Percentiles rank a stretch among this genome's conserved stretches.
Conservation (phyloP, 768 basidiomycete genomes). For the Clitopilus passeckerianus region DNA sequence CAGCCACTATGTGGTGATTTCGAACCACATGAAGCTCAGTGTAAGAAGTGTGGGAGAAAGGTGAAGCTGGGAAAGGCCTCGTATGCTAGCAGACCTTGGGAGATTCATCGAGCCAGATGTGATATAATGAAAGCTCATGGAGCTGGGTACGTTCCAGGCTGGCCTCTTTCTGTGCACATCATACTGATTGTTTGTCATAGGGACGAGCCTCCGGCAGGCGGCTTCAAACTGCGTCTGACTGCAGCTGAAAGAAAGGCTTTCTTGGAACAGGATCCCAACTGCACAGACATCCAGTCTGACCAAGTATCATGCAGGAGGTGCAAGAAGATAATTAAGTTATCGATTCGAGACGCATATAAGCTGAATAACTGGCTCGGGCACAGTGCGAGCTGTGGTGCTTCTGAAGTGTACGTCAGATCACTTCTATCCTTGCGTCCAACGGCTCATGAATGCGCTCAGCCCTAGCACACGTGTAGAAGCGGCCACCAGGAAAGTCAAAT, state of each 20-base stretch:
- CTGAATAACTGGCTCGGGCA: conserved; percentile 53
- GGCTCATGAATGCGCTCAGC: conserved; percentile 17
- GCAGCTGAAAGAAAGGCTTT: conserved; percentile 44
- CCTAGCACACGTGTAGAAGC: conserved; percentile 57
- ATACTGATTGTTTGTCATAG: too few relatives aligned
- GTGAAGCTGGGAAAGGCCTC: conserved; percentile 52
- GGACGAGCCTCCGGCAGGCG: not conserved
- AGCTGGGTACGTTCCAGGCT: conserved; percentile 15
- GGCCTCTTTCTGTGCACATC: too few relatives aligned
- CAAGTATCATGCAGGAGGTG: conserved; percentile 58
- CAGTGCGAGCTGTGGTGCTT: conserved; percentile 38
- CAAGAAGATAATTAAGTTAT: conserved; percentile 57
- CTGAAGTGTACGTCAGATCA: conserved; percentile 27
- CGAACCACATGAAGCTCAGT: conserved; percentile 55
- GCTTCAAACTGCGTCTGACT: conserved; percentile 11
- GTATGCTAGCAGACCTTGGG: conserved; percentile 60
- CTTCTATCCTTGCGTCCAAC: not conserved
- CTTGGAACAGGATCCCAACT: conserved; percentile 50
- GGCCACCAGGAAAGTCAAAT: conserved; percentile 53
- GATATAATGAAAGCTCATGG: conserved; percentile 32
- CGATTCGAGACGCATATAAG: conserved; percentile 34
- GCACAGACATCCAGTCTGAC: conserved; percentile 43
- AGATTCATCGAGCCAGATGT: conserved; percentile 51
- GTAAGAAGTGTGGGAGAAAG: conserved; percentile 51
- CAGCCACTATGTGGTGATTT: conserved; percentile 53